Evolutionary conservation across 768 basidiomycete species (phyloP).

Genomic region (Trametes villosa): DNA sequence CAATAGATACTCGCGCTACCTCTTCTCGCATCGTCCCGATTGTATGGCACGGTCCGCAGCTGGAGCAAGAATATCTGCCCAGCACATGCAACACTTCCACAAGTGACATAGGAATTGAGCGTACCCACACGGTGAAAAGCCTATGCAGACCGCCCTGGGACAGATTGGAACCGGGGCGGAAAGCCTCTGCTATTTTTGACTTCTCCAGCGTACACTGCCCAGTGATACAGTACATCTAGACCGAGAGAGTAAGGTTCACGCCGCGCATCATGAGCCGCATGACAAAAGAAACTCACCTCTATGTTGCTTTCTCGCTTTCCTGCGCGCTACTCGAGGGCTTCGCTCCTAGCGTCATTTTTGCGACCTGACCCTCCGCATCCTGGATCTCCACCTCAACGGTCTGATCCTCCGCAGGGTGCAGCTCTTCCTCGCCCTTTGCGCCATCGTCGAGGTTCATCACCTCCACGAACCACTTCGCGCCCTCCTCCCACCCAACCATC

Average conservation of each 20-base stretch:
- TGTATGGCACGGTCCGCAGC: no score
- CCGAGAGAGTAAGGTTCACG: not conserved
- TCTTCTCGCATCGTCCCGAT: no score
- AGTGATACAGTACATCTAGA: not conserved
- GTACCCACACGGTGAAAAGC: not conserved
- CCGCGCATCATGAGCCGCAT: not conserved
- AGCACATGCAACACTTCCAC: no score
- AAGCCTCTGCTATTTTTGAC: not conserved
- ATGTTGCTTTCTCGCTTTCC: not conserved
- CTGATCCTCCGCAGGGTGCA: constrained; percentile 40
- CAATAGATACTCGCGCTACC: no score
- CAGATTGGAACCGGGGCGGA: not conserved
- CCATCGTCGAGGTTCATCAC: constrained; percentile 75
- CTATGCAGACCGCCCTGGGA: not conserved
- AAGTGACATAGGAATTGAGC: no score
- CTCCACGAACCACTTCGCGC: constrained; percentile 79
- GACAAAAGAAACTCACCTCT: constrained; percentile 1
- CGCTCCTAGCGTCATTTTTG: constrained; percentile 52
- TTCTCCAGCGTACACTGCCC: not conserved
- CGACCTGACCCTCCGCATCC: constrained; percentile 71
- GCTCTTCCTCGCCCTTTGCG: constrained; percentile 42
- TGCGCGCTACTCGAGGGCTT: not conserved
- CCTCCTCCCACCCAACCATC: constrained; percentile 79
- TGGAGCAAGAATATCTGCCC: no score
- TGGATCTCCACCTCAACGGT: constrained; percentile 71